Conservation (phyloP, 108 stramenopile species). For the Hondaea fermentalgiana region DNA sequence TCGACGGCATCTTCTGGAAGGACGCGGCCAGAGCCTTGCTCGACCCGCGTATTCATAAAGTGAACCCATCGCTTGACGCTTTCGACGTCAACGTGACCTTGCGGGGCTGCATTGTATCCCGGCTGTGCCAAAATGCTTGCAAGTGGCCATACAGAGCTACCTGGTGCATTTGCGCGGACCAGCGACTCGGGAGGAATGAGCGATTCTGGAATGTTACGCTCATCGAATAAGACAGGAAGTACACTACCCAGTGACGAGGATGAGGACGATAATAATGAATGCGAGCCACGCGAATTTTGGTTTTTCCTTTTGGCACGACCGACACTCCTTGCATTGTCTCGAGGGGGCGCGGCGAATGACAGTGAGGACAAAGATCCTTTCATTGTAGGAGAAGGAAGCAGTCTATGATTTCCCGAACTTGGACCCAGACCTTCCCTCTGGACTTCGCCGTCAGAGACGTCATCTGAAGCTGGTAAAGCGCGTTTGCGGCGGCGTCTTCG, state of each 20-base stretch:
- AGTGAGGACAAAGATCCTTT: too few relatives aligned
- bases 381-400: too few relatives aligned
- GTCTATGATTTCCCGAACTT: background rate
- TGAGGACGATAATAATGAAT: too few relatives aligned
- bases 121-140: background rate
- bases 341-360: too few relatives aligned
- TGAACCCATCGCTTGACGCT: background rate
- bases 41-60: background rate
- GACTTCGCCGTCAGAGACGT: background rate
- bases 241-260: too few relatives aligned
- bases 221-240: background rate
- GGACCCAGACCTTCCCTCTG: background rate
- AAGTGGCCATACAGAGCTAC: background rate
- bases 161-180: background rate
- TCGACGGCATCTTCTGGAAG: background rate
- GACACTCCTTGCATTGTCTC: too few relatives aligned
- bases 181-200: background rate
- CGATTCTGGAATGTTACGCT: background rate
- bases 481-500: background rate
- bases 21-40: background rate
- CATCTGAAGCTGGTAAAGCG: background rate
- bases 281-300: too few relatives aligned
- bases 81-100: background rate
- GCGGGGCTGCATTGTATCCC: background rate
- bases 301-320: too few relatives aligned